Percentiles rank a stretch among this genome's conserved stretches.
Evolutionary conservation across 2,329 filamentous ascomycete genomes (phyloP).

Genomic region (Fusarium caatingaense): DNA sequence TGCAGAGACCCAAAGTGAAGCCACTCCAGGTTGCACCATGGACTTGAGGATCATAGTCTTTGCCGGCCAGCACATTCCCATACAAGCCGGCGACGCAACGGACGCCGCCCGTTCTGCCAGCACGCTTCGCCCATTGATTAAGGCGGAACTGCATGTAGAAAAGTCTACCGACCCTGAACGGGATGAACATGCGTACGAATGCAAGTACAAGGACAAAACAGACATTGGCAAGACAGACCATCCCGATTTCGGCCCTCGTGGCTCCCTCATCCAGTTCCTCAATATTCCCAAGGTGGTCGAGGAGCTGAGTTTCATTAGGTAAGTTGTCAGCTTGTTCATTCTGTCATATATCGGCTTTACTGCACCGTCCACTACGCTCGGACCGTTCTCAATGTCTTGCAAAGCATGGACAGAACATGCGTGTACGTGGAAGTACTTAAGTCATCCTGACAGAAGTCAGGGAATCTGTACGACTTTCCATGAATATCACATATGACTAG

Average conservation of each 20-base stretch:
- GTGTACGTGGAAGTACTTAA: slow-evolving; percentile 6
- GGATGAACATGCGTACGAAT: slow-evolving; percentile 55
- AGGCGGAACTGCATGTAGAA: slow-evolving; percentile 84
- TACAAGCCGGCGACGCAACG: slow-evolving; percentile 47
- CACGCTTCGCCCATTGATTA: slow-evolving; percentile 76
- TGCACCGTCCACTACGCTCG: slow-evolving; percentile 1
- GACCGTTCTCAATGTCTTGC: slow-evolving; percentile 3
- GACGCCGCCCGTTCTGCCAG: slow-evolving; percentile 49
- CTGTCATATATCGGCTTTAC: not conserved
- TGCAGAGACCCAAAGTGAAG: slow-evolving; percentile 57
- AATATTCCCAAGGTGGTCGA: slow-evolving; percentile 70
- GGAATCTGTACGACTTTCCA: slow-evolving; percentile 4
- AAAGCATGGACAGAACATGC: not conserved
- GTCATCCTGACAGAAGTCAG: slow-evolving; percentile 10
- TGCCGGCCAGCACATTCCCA: slow-evolving; percentile 76
- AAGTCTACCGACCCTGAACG: slow-evolving; percentile 56
- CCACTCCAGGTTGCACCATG: slow-evolving; percentile 64
- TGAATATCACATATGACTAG: slow-evolving; percentile 11
- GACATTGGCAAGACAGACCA: slow-evolving; percentile 67
- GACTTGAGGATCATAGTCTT: slow-evolving; percentile 78
- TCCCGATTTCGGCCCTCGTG: slow-evolving; percentile 69
- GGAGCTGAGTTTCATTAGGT: slow-evolving; percentile 79
- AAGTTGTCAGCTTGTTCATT: slow-evolving; percentile 49
- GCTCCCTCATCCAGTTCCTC: slow-evolving; percentile 68
- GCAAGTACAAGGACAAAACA: slow-evolving; percentile 70